Evolutionary conservation across 306 rosid species (phyloP).

Genomic region (Trifolium dubium): DNA sequence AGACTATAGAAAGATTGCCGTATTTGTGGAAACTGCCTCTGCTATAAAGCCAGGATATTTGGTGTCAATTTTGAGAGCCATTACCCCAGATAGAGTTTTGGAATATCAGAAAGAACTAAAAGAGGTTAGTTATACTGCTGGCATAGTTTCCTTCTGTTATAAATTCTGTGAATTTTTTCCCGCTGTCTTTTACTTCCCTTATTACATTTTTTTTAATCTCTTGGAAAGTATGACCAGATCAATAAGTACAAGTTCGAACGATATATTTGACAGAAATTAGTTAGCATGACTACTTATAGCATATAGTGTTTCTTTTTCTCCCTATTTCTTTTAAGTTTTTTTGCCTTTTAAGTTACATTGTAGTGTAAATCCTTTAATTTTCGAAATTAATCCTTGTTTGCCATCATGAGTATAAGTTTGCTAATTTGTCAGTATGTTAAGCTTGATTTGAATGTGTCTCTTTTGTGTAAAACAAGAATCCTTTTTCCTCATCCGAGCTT

Average conservation of each 20-base stretch:
- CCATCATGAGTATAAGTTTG: not conserved
- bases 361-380: not conserved
- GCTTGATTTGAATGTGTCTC: not conserved
- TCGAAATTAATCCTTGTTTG: conserved; percentile 4
- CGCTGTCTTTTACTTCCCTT: conserved; percentile 5
- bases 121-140: conserved; percentile 60
- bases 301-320: not conserved
- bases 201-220: conserved; percentile 37
- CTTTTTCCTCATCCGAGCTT: conserved; percentile 9
- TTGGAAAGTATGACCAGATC: conserved; percentile 2
- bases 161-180: not conserved
- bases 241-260: not conserved
- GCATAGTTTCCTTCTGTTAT: conserved; percentile 9
- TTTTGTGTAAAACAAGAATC: conserved; percentile 22
- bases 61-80: conserved; percentile 65
- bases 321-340: not conserved
- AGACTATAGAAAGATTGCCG: conserved; percentile 82
- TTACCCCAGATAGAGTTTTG: conserved; percentile 61
- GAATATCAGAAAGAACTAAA: conserved; percentile 82
- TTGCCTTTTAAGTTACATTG: not conserved
- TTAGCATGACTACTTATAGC: conserved; percentile 20
- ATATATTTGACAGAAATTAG: not conserved
- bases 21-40: conserved; percentile 71
- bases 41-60: conserved; percentile 73
- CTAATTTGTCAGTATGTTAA: not conserved